Conservation (phyloP, 176 grass and related monocot genomes). For the Zoysia japonica region DNA sequence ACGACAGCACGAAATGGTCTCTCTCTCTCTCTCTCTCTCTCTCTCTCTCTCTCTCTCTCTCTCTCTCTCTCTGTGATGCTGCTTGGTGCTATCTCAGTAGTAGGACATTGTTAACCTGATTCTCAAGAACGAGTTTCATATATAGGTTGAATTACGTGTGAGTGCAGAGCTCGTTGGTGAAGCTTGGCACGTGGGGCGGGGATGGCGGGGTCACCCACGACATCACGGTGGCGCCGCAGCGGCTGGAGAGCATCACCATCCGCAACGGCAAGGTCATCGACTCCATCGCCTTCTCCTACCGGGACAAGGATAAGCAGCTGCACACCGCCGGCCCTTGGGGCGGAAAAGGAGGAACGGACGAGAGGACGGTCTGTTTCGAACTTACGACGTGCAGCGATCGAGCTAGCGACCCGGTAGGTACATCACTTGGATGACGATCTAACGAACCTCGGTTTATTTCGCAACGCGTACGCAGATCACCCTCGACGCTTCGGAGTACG, state of each 20-base stretch:
- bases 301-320: background rate
- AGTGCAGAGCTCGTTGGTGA: slow-evolving; percentile 20
- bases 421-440: too few species aligned
- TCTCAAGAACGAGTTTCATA: background rate
- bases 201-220: slow-evolving; percentile 1
- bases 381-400: too few species aligned
- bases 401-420: background rate
- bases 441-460: too few species aligned
- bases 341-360: slow-evolving; percentile 5
- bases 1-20: background rate
- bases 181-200: slow-evolving; percentile 42
- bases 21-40: background rate
- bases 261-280: slow-evolving; percentile 38
- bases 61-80: background rate
- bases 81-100: background rate
- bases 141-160: background rate
- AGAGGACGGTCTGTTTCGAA: background rate
- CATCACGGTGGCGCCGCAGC: slow-evolving; percentile 42
- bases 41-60: background rate
- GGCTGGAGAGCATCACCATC: slow-evolving; percentile 28
- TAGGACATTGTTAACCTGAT: background rate
- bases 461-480: background rate
- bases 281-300: slow-evolving; percentile 33
- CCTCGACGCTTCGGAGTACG: background rate
- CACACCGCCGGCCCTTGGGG: slow-evolving; percentile 35